Evolutionary conservation across 2,329 filamentous ascomycete genomes (phyloP), one percentile per base, ranked within the genome.

Genomic region (Nothophoma quercina): DNA sequence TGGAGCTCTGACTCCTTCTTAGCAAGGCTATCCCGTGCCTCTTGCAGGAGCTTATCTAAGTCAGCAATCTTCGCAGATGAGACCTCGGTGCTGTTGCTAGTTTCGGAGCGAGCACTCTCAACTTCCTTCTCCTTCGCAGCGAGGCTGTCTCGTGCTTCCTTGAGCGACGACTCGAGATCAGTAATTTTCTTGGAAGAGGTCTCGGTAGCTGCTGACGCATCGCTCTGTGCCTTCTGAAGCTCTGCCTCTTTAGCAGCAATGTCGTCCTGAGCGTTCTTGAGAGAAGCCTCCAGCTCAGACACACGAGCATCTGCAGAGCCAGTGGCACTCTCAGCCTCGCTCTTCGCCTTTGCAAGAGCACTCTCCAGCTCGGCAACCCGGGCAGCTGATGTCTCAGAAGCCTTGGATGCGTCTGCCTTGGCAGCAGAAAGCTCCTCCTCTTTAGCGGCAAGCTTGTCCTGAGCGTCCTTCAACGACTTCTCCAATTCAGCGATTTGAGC

Each of bases 151-250:
- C 68, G 54, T 7, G 62, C 48, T 23, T 59, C 61, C 46, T 65
- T 63, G 7, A 67, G 51, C 12, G 67, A 64, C 3, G 43, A 44
- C 32, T 70, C 67, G 9, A 71, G 62, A 36, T 69, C 67, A 16
- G 64, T 40, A 15, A 64, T 54, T 56, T 64, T 68, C 9, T 46
- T 43, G 36, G 58, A 45, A 9, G 40, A 45, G 22, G 34, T 26
- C 35, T 55, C 45, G 9, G 60, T 43, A 5, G 48, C 34, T 1
- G 55, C 44, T 18, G 64, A 60, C 1, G 52, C 48, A 23, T 65
- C 59, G 26, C 39, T 47, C 33, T 63, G 60, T 8, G 62, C 58
- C 12, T 56, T 55, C 23, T 62, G 48, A 16, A 68, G 47, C 50
- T 67, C 63, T 34, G 60, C 47, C 26, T 64, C 65, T 44, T 68